Percentiles rank a stretch among this genome's conserved stretches.
Evolutionary conservation across 345 rosid genomes (phyloP).

Genomic region (Salix udensis): DNA sequence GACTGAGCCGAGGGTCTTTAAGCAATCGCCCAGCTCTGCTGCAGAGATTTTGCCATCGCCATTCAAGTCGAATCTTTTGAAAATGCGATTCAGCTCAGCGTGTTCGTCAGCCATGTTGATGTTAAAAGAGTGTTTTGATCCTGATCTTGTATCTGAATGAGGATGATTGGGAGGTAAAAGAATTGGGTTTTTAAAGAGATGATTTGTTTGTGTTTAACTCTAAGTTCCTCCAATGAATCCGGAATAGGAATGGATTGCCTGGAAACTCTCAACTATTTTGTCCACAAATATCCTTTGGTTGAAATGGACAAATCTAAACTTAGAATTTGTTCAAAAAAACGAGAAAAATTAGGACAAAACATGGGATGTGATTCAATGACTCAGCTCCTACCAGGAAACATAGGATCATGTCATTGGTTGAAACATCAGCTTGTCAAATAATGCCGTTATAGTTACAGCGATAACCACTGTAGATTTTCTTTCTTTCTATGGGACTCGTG

Average conservation of each 20-base stretch:
- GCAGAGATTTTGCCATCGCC: constrained; percentile 84
- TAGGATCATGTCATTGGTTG: neutral
- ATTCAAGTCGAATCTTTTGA: constrained; percentile 74
- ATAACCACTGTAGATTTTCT: neutral
- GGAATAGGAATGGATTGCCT: constrained; percentile 33
- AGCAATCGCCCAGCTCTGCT: constrained; percentile 67
- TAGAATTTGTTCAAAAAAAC: neutral
- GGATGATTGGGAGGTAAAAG: neutral
- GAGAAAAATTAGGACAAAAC: neutral
- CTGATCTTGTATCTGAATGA: neutral
- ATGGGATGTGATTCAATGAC: neutral
- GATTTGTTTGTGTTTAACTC: neutral
- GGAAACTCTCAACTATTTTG: constrained; percentile 8
- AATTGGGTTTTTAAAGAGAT: constrained; percentile 14
- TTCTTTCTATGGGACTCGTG: neutral
- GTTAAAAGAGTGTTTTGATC: neutral
- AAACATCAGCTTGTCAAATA: neutral
- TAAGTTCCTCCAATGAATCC: constrained; percentile 23
- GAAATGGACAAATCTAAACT: neutral
- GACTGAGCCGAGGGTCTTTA: constrained; percentile 64
- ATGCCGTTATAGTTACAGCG: neutral
- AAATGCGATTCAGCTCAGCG: constrained; percentile 57
- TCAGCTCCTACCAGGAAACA: neutral
- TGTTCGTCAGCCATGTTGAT: constrained; percentile 51
- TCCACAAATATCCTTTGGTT: neutral